Evolutionary conservation across 1,284 basidiomycete species (phyloP).

Genomic region (Microbotryum intermedium): DNA sequence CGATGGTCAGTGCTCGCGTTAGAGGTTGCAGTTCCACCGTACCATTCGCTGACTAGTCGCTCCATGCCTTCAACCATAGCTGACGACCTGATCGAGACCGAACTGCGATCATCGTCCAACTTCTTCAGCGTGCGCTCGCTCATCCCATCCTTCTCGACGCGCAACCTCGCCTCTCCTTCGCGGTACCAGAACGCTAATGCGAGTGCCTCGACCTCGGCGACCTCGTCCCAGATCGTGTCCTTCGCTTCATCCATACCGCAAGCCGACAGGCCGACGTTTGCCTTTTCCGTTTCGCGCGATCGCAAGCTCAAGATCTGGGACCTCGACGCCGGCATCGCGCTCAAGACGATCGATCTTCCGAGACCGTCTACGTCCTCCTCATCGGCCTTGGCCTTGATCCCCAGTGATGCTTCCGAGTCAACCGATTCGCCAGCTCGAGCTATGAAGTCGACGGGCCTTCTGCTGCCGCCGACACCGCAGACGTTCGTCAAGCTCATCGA

Average conservation of each 20-base stretch:
- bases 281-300: constrained; percentile 79
- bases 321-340: constrained; percentile 36
- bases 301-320: constrained; percentile 73
- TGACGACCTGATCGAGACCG: constrained; percentile 22
- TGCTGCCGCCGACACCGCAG: constrained; percentile 25
- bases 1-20: not conserved
- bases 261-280: not conserved
- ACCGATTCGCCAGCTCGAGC: constrained; percentile 5
- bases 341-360: constrained; percentile 39
- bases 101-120: constrained; percentile 11
- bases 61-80: not conserved
- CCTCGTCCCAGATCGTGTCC: constrained; percentile 13
- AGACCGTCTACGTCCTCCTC: constrained; percentile 22
- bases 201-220: constrained; percentile 4
- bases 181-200: not conserved
- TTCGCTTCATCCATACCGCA: constrained; percentile 5
- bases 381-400: constrained; percentile 27
- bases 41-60: not conserved
- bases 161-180: constrained; percentile 9
- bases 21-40: not conserved
- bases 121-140: constrained; percentile 22
- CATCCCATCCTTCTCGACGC: constrained; percentile 25
- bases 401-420: not conserved
- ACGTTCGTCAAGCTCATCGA: constrained; percentile 36
- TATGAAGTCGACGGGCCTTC: not conserved